Base-by-base conservation (phyloP, 805 yeast genomes). In the Alloascoidea hylecoeti region DNA sequence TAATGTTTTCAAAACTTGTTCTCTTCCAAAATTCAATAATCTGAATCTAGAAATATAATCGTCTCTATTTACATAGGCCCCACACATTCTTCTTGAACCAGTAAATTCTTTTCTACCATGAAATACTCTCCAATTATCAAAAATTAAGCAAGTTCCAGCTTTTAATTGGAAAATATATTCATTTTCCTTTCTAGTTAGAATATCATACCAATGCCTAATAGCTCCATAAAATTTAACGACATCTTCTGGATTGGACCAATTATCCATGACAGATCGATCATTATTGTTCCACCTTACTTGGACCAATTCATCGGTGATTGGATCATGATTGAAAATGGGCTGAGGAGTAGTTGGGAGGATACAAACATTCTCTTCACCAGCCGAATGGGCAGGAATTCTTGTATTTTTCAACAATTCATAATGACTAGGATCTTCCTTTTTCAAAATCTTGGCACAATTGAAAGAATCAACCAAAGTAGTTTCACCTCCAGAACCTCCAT, bases 261-360 rank as follows among this genome's bases (percentile, higher is more conserved):
- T 56, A 46, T 66, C 66, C 75, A 73, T 68, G 15, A 78, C 62
- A 1, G 82, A 74, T 23, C 86, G 59, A 50, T 78, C 86, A 41
- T 74, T 70, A 50, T 73, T 77, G 55, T 78, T 78, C 84, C 84
- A 78, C 16, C 84, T 63, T 12, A 75, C 69, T 52, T 78, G 84
- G 18, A 70, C 52, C 44, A 78, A 58, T 18, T 72, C 60, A 2
- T 75, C 78, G 3, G 63, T 47, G 9, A 42, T 40, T 5, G 53
- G 50, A 44, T 70, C 71, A 40, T 72, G 64, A 4, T 46, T 47
- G 53, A 78, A 67, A 2, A 77, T 63, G 3, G 83, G 81, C 46
- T 66, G 70, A 2, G 74, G 61, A 15, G 59, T 50, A 35, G 66
- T 68, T 2, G 82, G 77, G 47, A 69, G 75, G 36, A 76, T 72